These are phyloP conservation scores for Tirmania nivea DNA, from an alignment of 495 filamentous ascomycete species.

Conservation along the genomic window DNA sequence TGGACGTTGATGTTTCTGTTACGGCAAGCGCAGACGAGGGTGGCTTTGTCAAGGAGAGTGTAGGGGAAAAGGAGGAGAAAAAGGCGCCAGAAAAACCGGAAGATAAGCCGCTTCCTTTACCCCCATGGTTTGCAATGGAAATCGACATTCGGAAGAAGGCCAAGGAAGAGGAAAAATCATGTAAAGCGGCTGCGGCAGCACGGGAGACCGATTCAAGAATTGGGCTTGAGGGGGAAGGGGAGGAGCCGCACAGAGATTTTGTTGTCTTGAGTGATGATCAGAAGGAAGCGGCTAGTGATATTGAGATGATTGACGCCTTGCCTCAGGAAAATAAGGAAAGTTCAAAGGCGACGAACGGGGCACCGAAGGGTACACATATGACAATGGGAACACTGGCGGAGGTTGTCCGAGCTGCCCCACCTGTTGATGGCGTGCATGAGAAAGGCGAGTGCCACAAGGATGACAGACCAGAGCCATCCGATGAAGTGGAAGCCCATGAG, in stretches of 20 bases:
- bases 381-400: not conserved
- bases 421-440: not conserved
- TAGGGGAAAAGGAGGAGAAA: not conserved
- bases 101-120: constrained; percentile 40
- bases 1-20: not conserved
- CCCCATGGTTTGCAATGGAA: constrained; percentile 60
- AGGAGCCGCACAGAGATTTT: constrained; percentile 25
- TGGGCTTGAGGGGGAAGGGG: constrained; percentile 17
- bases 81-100: constrained; percentile 27
- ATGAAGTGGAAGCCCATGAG: constrained; percentile 6
- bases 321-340: not conserved
- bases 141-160: constrained; percentile 33
- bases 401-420: not conserved
- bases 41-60: not conserved
- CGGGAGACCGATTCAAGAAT: not conserved
- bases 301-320: constrained; percentile 32
- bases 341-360: constrained; percentile 22
- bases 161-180: constrained; percentile 14
- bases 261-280: constrained; percentile 26
- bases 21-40: not conserved
- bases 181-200: constrained; percentile 1
- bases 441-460: constrained; percentile 1
- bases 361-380: no score
- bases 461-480: no score
- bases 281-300: constrained; percentile 25